Base-by-base conservation (phyloP, 1,284 basidiomycete species). In the Puccinia horiana region DNA sequence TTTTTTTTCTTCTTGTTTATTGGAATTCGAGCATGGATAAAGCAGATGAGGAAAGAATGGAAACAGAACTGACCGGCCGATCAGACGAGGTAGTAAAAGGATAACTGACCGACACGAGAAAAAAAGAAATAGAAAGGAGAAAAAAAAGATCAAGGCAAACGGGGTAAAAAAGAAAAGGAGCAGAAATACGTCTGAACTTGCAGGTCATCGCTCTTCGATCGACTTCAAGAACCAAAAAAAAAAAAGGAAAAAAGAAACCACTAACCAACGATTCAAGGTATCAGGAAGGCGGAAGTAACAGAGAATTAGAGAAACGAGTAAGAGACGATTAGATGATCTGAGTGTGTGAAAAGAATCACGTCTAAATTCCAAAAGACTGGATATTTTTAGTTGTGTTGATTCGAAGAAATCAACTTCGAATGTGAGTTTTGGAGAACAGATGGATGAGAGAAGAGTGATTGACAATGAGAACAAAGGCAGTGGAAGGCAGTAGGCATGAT, bases 231-330 rank as follows among this genome's bases (percentile, higher is more conserved):
- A 61, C 58, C 8, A 35, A 61, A 18, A 65, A n/a, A 42, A 20
- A 29, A 23, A 69, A 47, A 47, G 26, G 9, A 23, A 20, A 67
- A 40, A 40, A 69, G 12, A 18, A 69, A 47, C 16, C 0, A 29
- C 35, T 32, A 47, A 69, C 65, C 44, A 69, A 47, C 42, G 65
- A 69, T 69, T 69, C 65, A 69, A 69, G 40, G 65, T 32, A 61
- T 61, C 8, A 29, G 56, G 23, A 29, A 35, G 11, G 9, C 52
- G 29, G 16, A 26, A 32, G 56, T 1, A 54, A 23, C 26, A 61
- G 16, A 61, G 18, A 61, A 3, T 29, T 6, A 8, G 20, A 58
- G 56, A 32, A 29, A 61, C 2, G 18, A 32, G 18, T n/a, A 3
- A 61, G 29, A 35, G 37, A 63, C 32, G 11, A 63, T 20, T 63